Evolutionary conservation across 169 alveolate species (phyloP).

Genomic region (Cryptosporidium andersoni): DNA sequence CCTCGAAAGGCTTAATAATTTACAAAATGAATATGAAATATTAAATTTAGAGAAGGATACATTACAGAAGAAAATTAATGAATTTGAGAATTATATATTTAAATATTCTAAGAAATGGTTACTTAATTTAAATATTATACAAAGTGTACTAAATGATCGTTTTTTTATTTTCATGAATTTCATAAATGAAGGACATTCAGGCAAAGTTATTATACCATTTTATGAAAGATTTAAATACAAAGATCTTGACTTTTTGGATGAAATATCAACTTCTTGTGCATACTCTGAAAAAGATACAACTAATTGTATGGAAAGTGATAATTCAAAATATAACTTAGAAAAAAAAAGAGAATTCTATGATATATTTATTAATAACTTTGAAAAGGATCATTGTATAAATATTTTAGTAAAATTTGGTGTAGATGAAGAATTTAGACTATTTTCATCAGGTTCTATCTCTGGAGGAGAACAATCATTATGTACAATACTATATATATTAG

Average conservation of each 20-base stretch:
- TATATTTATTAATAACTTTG: conserved; percentile 41
- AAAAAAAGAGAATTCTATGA: background rate
- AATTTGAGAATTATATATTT: conserved; percentile 3
- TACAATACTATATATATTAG: conserved; percentile 42
- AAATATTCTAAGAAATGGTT: conserved; percentile 18
- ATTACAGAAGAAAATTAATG: background rate
- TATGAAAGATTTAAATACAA: conserved; percentile 1
- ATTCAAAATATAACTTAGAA: background rate
- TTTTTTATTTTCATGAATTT: conserved; percentile 54
- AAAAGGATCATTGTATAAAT: conserved; percentile 20
- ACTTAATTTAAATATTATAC: conserved; percentile 5
- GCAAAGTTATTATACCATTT: conserved; percentile 56
- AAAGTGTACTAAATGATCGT: conserved; percentile 7
- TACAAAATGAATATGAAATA: conserved; percentile 47
- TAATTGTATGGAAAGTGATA: background rate
- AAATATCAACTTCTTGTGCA: background rate
- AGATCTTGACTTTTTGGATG: background rate
- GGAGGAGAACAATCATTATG: conserved; percentile 72
- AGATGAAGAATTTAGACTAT: conserved; percentile 57
- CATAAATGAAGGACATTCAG: conserved; percentile 30
- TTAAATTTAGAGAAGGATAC: conserved; percentile 2
- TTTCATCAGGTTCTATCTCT: conserved; percentile 62
- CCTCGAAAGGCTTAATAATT: conserved; percentile 39
- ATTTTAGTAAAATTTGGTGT: conserved; percentile 49
- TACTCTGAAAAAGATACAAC: conserved; percentile 2